Conservation (phyloP, 129 eudicot species). For the Daucus carota region DNA sequence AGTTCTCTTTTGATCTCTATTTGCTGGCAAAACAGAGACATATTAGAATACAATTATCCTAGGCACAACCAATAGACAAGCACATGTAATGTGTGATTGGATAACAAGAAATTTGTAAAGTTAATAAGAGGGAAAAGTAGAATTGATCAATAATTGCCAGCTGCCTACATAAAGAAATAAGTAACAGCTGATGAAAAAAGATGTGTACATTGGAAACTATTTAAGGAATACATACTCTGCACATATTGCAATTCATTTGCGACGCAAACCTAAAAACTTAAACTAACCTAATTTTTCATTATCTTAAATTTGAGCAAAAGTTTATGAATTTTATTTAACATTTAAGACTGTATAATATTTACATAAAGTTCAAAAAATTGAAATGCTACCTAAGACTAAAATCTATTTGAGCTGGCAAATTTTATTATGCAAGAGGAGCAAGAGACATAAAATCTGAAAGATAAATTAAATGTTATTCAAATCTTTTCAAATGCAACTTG, state of each 20-base stretch:
- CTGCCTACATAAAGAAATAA: neutral
- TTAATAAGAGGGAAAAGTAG: neutral
- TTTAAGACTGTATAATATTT: neutral
- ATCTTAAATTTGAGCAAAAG: neutral
- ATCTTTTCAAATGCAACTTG: no score
- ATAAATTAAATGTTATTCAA: no score
- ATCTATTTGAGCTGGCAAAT: neutral
- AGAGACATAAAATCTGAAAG: neutral
- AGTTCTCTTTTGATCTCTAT: slow-evolving; percentile 45
- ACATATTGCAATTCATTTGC: neutral
- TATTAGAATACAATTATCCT: neutral
- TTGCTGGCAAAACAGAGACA: slow-evolving; percentile 35
- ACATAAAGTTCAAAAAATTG: neutral
- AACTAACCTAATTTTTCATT: neutral
- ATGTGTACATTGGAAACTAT: neutral
- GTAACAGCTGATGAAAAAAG: neutral
- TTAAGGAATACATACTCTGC: neutral
- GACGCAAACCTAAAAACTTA: neutral
- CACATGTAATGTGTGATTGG: neutral
- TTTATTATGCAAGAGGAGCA: neutral
- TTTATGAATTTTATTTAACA: neutral
- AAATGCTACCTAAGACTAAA: neutral
- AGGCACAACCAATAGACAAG: neutral
- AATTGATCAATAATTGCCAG: neutral
- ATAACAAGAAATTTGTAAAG: neutral